Evolutionary conservation across 129 eudicot species (phyloP).

Genomic region (Flaveria sonorensis): DNA sequence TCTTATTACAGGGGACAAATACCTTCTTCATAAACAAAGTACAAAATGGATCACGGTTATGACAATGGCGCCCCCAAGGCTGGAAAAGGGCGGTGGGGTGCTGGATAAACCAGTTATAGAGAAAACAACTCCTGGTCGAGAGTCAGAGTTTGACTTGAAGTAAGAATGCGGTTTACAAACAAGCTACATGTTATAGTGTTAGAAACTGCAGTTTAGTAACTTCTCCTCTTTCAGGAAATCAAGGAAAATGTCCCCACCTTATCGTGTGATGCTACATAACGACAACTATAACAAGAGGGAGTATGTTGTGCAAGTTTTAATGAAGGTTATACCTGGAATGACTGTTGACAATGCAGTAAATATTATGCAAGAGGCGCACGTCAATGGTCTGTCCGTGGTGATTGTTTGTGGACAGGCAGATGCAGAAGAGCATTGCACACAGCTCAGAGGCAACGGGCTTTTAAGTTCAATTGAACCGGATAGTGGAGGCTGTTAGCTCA

Average conservation of each 20-base stretch:
- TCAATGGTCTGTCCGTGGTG: slow-evolving; percentile 81
- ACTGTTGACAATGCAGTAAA: slow-evolving; percentile 88
- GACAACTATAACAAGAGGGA: slow-evolving; percentile 92
- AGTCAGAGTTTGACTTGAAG: slow-evolving; percentile 93
- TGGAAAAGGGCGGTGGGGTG: slow-evolving; percentile 77
- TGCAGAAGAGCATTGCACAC: slow-evolving; percentile 95
- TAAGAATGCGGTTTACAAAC: slow-evolving; percentile 31
- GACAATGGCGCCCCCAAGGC: slow-evolving; percentile 58
- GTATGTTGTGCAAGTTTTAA: slow-evolving; percentile 90
- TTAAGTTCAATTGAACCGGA: slow-evolving; percentile 91
- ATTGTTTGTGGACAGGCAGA: slow-evolving; percentile 88
- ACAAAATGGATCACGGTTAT: slow-evolving; percentile 51
- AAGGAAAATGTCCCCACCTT: slow-evolving; percentile 91
- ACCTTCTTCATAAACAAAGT: slow-evolving; percentile 50
- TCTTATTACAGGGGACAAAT: slow-evolving; percentile 62
- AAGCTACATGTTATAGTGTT: neutral
- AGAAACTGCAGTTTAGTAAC: neutral
- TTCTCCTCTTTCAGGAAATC: slow-evolving; percentile 59
- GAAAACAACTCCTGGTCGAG: slow-evolving; percentile 88
- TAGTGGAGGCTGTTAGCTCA: slow-evolving; percentile 62
- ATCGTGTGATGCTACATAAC: slow-evolving; percentile 89
- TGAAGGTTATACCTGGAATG: slow-evolving; percentile 99
- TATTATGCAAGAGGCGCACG: slow-evolving; percentile 96
- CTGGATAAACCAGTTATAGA: slow-evolving; percentile 86
- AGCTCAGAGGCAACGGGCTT: slow-evolving; percentile 90